A percentile compares a stretch with the other conserved stretches of the same genome.
Evolutionary conservation across 352 stramenopile genomes (phyloP).

Genomic region (Phytophthora melonis): DNA sequence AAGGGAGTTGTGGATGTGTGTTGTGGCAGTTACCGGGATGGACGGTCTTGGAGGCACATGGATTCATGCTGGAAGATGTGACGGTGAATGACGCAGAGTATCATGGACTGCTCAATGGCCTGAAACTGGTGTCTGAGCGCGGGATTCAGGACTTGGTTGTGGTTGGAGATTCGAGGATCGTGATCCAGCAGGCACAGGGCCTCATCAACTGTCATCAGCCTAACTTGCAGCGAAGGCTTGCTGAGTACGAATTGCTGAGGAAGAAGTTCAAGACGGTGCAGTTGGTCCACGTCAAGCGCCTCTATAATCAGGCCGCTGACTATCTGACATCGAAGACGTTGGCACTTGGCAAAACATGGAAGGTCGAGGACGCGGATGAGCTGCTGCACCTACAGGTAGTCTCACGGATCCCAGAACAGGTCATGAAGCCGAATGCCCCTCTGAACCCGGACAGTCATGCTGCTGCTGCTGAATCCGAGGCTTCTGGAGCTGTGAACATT

Average conservation of each 20-base stretch:
- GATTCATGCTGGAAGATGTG: too few relatives aligned
- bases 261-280: background rate
- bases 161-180: constrained; percentile 6
- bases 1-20: constrained; percentile 6
- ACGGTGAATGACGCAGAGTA: constrained; percentile 20
- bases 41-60: too few relatives aligned
- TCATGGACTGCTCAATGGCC: background rate
- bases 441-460: background rate
- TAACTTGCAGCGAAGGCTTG: constrained; percentile 3
- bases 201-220: constrained; percentile 18
- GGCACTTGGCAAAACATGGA: background rate
- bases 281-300: constrained; percentile 14
- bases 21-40: too few relatives aligned
- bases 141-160: background rate
- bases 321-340: constrained; percentile 3
- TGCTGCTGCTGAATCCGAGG: background rate
- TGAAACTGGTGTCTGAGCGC: background rate
- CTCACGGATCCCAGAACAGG: background rate
- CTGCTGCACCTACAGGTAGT: background rate
- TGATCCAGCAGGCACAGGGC: constrained; percentile 4
- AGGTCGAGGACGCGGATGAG: background rate
- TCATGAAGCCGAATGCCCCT: constrained; percentile 5
- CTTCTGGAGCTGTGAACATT: background rate
- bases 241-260: background rate
- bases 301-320: constrained; percentile 13